Conservation (phyloP, 257 asterid species). For the Solanum bukasovii region DNA sequence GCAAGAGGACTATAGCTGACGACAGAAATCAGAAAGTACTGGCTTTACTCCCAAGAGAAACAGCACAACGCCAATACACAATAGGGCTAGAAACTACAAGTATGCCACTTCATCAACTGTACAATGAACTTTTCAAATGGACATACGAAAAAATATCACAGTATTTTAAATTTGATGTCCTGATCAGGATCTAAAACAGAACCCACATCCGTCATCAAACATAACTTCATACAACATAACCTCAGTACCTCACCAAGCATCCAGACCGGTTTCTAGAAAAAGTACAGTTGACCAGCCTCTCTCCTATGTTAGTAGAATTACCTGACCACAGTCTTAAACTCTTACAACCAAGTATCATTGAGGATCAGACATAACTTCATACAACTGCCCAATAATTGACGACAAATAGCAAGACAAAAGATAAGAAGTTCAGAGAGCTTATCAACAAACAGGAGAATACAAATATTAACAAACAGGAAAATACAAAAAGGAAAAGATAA, state of each 20-base stretch:
- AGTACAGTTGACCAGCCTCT: neutral
- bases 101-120: neutral
- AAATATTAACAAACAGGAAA: neutral
- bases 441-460: neutral
- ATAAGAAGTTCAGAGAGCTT: neutral
- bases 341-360: neutral
- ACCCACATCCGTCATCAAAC: neutral
- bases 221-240: neutral
- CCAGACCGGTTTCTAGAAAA: neutral
- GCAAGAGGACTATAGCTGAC: neutral
- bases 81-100: neutral
- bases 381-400: neutral
- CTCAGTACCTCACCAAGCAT: neutral
- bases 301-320: neutral
- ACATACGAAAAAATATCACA: neutral
- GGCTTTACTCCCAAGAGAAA: neutral
- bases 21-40: neutral
- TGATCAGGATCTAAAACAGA: neutral
- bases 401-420: neutral
- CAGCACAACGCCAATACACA: neutral
- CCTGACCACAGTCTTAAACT: neutral
- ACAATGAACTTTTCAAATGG: neutral
- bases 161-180: neutral
- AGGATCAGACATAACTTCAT: neutral
- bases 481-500: neutral